Evolutionary conservation across 371 early-diverging fungal genomes (phyloP), one percentile per base, ranked within the genome.

Genomic region (Syncephalastrum racemosum): DNA sequence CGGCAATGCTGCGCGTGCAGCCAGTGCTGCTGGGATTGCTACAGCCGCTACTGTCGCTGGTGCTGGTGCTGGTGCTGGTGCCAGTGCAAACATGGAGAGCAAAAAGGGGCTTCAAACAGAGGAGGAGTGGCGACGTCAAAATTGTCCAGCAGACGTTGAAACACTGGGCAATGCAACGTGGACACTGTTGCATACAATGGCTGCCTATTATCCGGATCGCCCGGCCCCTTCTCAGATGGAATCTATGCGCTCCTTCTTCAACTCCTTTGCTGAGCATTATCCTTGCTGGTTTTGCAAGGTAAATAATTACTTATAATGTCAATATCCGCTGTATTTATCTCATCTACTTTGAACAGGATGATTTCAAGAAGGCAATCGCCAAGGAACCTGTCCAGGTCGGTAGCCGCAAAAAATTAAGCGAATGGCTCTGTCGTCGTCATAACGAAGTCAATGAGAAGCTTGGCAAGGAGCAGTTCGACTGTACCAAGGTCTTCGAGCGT

Each of bases 181-280:
- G 99, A 95, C 97, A 3, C 91, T 99, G 59, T 75, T 99, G 42
- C 99, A 99, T 73, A 98, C 98, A 1, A 93, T 97, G 84, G 98
- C 98, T 12, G 95, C 98, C 0, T 96, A 96, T 73, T 99, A 97
- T 69, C 99, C 99, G 0, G 90, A 92, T 16, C 68, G 75, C 14
- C 97, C 99, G 0, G 85, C 90, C 0, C 60, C 69, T 2, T 70
- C 78, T 42, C 90, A 98, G 62, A 89, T 93, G 81, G 70, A 75
- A 19, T 81, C 82, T 53, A 91, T 94, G 87, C 58, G 72, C 54
- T 64, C 77, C 0, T 83, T 96, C 46, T 67, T 95, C 41, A 60
- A 71, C 15, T 80, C 91, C 4, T 88, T 99, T 62, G 79, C 96
- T 13, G 77, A 90, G 27, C 80, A 99, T 57, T 99, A 98, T 74